Evolutionary conservation across 2,329 filamentous ascomycete species (phyloP).

Genomic region (Aspergillus sp.): DNA sequence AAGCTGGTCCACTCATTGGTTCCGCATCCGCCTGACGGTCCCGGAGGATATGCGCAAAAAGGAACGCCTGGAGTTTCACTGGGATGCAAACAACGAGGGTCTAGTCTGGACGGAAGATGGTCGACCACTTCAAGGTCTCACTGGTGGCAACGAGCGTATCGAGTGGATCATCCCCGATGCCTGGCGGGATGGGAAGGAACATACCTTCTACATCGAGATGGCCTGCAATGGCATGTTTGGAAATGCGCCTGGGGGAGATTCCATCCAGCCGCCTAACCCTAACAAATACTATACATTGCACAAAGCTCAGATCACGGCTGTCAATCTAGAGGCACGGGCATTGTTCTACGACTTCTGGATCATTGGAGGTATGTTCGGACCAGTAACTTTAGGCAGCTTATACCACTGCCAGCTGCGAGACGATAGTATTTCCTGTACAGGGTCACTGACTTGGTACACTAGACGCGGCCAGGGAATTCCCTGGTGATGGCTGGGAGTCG

Average conservation of each 20-base stretch:
- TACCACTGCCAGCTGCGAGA: no score
- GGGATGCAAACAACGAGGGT: constrained; percentile 95
- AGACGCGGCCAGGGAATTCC: constrained; percentile 90
- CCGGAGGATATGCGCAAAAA: constrained; percentile 72
- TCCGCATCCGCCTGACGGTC: constrained; percentile 78
- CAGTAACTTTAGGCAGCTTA: no score
- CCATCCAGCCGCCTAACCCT: constrained; percentile 85
- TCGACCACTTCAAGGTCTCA: constrained; percentile 87
- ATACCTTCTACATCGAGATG: constrained; percentile 95
- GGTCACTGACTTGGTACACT: neutral
- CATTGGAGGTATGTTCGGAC: constrained; percentile 57
- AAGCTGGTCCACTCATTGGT: constrained; percentile 98
- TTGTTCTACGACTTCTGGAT: constrained; percentile 95
- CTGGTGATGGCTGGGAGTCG: constrained; percentile 81
- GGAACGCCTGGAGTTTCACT: constrained; percentile 88
- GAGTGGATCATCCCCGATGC: constrained; percentile 87
- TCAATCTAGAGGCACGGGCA: constrained; percentile 81
- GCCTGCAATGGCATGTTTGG: constrained; percentile 99
- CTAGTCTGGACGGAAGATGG: constrained; percentile 89
- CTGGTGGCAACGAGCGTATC: constrained; percentile 80
- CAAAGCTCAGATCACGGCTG: constrained; percentile 81
- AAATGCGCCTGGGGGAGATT: constrained; percentile 79
- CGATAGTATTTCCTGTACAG: no score
- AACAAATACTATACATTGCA: constrained; percentile 76
- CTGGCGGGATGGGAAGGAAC: constrained; percentile 82